Base-by-base conservation (phyloP, 352 stramenopile species). In the Phytophthora agathidicida region DNA sequence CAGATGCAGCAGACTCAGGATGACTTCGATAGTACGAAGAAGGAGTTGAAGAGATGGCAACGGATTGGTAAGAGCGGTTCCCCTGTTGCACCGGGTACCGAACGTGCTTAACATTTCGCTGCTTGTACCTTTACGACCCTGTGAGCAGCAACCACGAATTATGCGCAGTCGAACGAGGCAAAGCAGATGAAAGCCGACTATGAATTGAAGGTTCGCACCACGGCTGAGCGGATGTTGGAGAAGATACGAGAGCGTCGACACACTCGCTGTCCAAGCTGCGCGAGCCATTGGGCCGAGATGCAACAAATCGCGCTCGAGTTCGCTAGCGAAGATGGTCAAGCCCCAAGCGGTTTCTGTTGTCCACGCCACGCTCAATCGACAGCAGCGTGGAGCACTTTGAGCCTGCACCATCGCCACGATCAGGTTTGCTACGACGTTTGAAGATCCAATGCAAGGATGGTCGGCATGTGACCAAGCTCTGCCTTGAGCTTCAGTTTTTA, bases 51-150 rank as follows among this genome's bases (percentile, higher is more conserved):
- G 32, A 54, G 54, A 37, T 73, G 55, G 59, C 61, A 73, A 11
- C 71, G 58, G 28, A 80, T 83, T 20, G 68, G 73, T 83, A 54
- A 39, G 63, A 59, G 16, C 8, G 7, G 20, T 16, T 26, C 24
- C 27, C 43, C 16, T 46, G 10, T 28, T 38, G 48, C 17, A 13
- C 20, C 30, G 14, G 43, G 41, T 52, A 10, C 52, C 14, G 11
- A 28, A 23, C 14, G 3, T 33, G n/a, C 26, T 26, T 59, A 31
- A 61, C 24, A 30, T 48, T 57, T 66, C 42, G 47, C 31, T 70
- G 26, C 14, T 57, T 68, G 50, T 59, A n/a, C 7, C 31, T 24
- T 9, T 20, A 22, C 17, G n/a, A 38, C 5, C 20, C 9, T 47
- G 32, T 32, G 57, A 42, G 13, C 36, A 74, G 65, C 41, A 37